Evolutionary conservation across 768 basidiomycete species (phyloP).

Genomic region (Psilocybe tampanensis): DNA sequence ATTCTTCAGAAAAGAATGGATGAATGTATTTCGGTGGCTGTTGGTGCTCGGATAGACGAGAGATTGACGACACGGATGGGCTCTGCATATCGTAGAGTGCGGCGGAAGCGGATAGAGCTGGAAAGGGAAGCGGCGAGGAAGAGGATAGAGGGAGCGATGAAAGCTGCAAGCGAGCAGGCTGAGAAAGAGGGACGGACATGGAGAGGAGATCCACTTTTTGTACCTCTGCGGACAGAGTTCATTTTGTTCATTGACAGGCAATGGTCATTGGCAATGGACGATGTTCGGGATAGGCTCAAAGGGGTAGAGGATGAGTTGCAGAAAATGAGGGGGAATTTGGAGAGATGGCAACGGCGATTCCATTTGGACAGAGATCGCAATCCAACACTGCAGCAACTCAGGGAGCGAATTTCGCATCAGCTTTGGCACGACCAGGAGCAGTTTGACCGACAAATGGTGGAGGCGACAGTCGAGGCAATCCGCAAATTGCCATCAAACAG

Average conservation of each 20-base stretch:
- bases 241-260: neutral
- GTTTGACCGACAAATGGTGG: too few relatives aligned
- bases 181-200: neutral
- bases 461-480: too few relatives aligned
- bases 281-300: neutral
- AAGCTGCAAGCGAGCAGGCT: neutral
- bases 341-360: too few relatives aligned
- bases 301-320: too few relatives aligned
- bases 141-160: neutral
- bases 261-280: neutral
- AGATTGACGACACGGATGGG: neutral
- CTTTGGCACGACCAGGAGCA: too few relatives aligned
- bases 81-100: neutral
- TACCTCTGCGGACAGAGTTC: too few relatives aligned
- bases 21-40: neutral
- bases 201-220: neutral
- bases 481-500: too few relatives aligned
- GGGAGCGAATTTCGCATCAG: too few relatives aligned
- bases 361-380: too few relatives aligned
- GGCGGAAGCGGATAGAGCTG: neutral
- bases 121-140: neutral
- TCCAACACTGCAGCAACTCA: too few relatives aligned
- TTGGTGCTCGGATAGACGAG: neutral
- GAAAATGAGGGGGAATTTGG: too few relatives aligned
- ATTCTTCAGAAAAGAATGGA: neutral